A percentile compares a stretch with the other conserved stretches of the same genome.
Evolutionary conservation across 495 filamentous ascomycete species (phyloP).

Genomic region (Annulohypoxylon stygium): DNA sequence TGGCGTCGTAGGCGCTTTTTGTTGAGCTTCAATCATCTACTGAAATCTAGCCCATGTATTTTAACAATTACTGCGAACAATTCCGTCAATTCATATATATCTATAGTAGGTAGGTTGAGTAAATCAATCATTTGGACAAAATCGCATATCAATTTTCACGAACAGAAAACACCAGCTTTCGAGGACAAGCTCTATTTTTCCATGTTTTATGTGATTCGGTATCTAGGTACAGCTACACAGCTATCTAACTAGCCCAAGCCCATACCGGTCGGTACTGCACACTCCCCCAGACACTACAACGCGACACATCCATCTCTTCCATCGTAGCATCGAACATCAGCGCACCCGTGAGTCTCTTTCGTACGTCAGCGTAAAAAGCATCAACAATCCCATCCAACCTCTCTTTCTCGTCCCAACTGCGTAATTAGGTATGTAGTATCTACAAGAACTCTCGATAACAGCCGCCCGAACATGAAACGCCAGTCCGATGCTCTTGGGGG

Average conservation of each 20-base stretch:
- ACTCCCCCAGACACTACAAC: constrained; percentile 1
- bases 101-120: background rate
- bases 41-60: background rate
- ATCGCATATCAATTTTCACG: background rate
- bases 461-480: constrained; percentile 25
- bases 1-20: background rate
- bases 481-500: constrained; percentile 33
- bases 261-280: no score
- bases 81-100: background rate
- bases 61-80: background rate
- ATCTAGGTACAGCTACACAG: background rate
- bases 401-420: background rate
- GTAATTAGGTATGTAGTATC: constrained; percentile 13
- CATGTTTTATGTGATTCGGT: constrained; percentile 16
- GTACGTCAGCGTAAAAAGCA: background rate
- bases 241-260: no score
- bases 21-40: background rate
- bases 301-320: background rate
- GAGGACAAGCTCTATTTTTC: constrained; percentile 29
- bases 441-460: constrained; percentile 10
- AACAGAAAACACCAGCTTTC: background rate
- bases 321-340: constrained; percentile 18
- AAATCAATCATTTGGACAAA: background rate
- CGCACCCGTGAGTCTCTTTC: background rate
- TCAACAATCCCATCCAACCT: background rate